Percentiles rank a stretch among this genome's conserved stretches.
Conservation (phyloP, 2,329 filamentous ascomycete species). For the Ophiostoma novo-ulmi region DNA sequence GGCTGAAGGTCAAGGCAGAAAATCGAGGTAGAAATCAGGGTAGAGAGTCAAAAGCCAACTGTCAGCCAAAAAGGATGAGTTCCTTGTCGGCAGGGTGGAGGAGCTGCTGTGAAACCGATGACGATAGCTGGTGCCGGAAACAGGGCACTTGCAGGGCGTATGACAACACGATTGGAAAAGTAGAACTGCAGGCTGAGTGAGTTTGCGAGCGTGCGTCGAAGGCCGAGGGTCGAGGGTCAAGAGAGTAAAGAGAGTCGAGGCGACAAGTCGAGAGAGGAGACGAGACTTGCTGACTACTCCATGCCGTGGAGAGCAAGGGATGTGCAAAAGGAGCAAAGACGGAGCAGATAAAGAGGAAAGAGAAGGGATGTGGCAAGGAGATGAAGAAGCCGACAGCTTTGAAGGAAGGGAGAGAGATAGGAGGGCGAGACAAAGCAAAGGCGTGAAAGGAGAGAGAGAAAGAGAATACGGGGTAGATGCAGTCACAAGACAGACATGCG, state of each 20-base stretch:
- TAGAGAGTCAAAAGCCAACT: not conserved
- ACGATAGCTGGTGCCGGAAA: not conserved
- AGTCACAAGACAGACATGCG: not conserved
- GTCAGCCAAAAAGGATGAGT: not conserved
- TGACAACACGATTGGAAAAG: not conserved
- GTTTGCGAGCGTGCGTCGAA: not conserved
- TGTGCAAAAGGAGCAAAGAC: not conserved
- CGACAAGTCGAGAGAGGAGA: not conserved
- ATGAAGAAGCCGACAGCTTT: not conserved
- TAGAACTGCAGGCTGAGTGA: not conserved
- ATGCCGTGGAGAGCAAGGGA: not conserved
- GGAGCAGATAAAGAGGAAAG: no score
- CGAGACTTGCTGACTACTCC: not conserved
- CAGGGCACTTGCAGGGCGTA: not conserved
- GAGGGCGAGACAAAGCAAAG: not conserved
- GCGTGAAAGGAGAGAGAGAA: not conserved
- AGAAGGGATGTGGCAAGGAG: not conserved
- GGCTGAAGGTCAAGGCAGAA: not conserved
- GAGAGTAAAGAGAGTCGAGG: not conserved
- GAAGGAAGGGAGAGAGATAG: not conserved
- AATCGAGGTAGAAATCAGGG: not conserved
- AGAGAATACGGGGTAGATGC: not conserved
- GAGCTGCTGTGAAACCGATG: not conserved
- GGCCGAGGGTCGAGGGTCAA: not conserved
- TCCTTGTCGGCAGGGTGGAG: not conserved